Evolutionary conservation across 2,329 filamentous ascomycete species (phyloP), one percentile per base, ranked within the genome.

Genomic region (Aspergillus latus): DNA sequence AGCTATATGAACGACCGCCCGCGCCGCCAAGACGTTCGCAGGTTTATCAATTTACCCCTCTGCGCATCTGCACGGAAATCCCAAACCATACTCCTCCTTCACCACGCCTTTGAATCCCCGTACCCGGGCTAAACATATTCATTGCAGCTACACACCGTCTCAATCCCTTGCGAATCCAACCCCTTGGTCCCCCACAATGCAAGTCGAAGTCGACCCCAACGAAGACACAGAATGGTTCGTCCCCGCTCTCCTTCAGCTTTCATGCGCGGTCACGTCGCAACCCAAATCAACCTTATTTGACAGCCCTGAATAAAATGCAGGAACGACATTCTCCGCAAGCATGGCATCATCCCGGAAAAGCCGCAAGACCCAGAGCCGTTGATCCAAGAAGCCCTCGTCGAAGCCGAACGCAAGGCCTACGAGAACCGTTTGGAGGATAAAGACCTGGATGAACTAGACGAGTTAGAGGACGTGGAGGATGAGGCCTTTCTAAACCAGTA

Each of bases 271-370:
- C 53, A 39, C 48, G 11, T 21, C 32, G 46, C 43, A 29, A 11
- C 11, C 52, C 55, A 54, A 37, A 36, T 37, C 8, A 37, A 54
- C 55, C 47, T 11, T 16, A 54, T 52, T 57, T 52, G 62, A 52
- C 52, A 54, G 53, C 43, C 29, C 37, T 30, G 10, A 47, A 16
- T n/a, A 47, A 47, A 13, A 48, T 11, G 59, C 42, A 97, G 92
- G 92, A 99, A 99, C 73, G 94, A 99, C 66, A 99, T 99, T 69
- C 86, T 99, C 56, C 90, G 94, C 66, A 95, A 96, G 74, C 92
- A 99, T 79, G 91, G 92, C 63, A 82, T 99, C 64, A 97, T 99
- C 60, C 94, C 94, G n/a, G 92, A 97, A 73, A 97, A 96, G 72
- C 92, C 93, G 0, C 92, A 92, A 2, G 96, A 93, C 45, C 94